These are phyloP conservation scores for Suillus clintonianus DNA, from an alignment of 768 basidiomycete species.

Conservation along the genomic window DNA sequence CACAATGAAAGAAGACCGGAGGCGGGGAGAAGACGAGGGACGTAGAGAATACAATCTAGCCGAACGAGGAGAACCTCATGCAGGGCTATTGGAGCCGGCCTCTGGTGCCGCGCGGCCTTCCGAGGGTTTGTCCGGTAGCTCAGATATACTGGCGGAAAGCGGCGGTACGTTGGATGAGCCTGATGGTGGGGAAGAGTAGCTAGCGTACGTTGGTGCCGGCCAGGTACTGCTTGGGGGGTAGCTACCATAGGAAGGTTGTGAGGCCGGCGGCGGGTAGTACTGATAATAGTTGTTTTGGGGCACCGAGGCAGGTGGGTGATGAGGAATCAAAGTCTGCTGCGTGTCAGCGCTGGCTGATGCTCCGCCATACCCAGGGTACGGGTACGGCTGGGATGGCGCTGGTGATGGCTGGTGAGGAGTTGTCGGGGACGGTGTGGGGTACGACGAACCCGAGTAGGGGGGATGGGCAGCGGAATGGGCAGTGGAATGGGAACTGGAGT, in stretches of 20 bases:
- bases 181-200: constrained; percentile 31
- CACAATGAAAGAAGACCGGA: constrained; percentile 12
- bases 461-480: constrained; percentile 12
- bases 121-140: constrained; percentile 27
- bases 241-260: constrained; percentile 30
- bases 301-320: constrained; percentile 14
- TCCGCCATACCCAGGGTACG: constrained; percentile 24
- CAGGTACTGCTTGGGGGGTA: constrained; percentile 24
- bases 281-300: constrained; percentile 27
- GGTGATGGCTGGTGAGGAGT: constrained; percentile 23
- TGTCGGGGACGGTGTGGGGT: constrained; percentile 19
- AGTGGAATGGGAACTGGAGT: neutral
- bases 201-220: constrained; percentile 27
- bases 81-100: constrained; percentile 17
- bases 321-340: constrained; percentile 21
- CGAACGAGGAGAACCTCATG: constrained; percentile 18
- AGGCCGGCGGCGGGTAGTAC: constrained; percentile 31
- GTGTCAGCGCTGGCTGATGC: constrained; percentile 21
- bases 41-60: constrained; percentile 27
- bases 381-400: constrained; percentile 20
- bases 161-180: constrained; percentile 22
- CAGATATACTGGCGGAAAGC: constrained; percentile 11
- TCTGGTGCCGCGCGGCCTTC: constrained; percentile 20
- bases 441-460: constrained; percentile 15
- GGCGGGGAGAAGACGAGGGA: constrained; percentile 3